Evolutionary conservation across 2,329 filamentous ascomycete genomes (phyloP).

Genomic region (Beauveria varroae): DNA sequence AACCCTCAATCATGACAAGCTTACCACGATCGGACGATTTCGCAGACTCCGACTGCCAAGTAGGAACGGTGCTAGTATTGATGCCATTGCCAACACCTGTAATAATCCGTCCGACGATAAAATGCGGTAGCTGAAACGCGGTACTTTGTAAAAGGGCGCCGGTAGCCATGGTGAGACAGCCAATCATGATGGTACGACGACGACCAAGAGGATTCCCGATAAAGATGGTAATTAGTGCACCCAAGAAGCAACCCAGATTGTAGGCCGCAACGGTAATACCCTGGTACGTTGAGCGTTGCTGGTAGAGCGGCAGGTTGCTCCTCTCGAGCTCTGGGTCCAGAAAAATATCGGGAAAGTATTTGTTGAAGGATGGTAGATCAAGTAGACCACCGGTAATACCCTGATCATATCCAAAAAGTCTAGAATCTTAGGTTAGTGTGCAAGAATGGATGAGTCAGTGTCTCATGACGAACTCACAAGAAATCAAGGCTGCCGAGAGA

Average conservation of each 20-base stretch:
- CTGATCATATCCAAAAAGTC: constrained; percentile 37
- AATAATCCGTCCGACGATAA: constrained; percentile 40
- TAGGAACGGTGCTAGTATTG: constrained; percentile 39
- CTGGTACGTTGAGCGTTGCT: constrained; percentile 32
- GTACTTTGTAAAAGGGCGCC: constrained; percentile 45
- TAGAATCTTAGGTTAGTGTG: neutral
- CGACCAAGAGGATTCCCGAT: constrained; percentile 51
- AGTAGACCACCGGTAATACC: constrained; percentile 62
- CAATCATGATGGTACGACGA: constrained; percentile 42
- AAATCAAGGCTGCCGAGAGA: constrained; percentile 15
- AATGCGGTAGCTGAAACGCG: constrained; percentile 37
- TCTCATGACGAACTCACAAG: neutral
- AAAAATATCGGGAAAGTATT: constrained; percentile 41
- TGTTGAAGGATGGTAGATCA: constrained; percentile 48
- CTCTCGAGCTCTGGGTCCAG: constrained; percentile 28
- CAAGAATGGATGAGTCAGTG: neutral
- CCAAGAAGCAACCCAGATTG: constrained; percentile 45
- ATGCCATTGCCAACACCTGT: constrained; percentile 43
- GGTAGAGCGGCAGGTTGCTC: constrained; percentile 19
- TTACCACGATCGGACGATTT: constrained; percentile 41
- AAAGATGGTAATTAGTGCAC: constrained; percentile 50
- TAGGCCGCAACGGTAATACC: constrained; percentile 39
- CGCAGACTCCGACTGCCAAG: constrained; percentile 44
- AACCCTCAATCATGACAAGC: constrained; percentile 43
- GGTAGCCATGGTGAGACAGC: constrained; percentile 39